Evolutionary conservation across 2,329 filamentous ascomycete genomes (phyloP).

Genomic region (Aspergillus pseudonomiae): DNA sequence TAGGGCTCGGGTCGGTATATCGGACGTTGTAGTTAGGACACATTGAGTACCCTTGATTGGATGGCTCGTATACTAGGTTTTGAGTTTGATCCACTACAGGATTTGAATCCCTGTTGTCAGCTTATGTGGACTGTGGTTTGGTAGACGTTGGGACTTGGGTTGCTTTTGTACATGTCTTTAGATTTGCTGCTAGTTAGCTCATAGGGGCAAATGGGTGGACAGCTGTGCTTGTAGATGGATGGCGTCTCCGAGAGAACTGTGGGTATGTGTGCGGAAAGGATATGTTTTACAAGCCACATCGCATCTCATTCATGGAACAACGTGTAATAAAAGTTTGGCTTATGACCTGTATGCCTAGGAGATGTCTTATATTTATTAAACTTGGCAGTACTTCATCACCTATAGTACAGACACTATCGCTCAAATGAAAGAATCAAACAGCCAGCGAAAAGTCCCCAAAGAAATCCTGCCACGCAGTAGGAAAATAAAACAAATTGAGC

Average conservation of each 20-base stretch:
- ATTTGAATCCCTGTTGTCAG: not conserved
- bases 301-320: not conserved
- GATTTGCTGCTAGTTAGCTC: no score
- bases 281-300: not conserved
- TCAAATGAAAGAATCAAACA: constrained; percentile 15
- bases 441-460: constrained; percentile 48
- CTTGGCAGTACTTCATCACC: not conserved
- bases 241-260: no score
- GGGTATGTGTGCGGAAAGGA: no score
- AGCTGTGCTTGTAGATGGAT: no score
- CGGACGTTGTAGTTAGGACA: not conserved
- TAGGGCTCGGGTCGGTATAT: not conserved
- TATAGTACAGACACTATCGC: not conserved
- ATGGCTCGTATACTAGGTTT: not conserved
- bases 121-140: no score
- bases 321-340: not conserved
- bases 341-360: not conserved
- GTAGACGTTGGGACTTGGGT: no score
- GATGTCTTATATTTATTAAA: not conserved
- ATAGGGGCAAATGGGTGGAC: no score
- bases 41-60: not conserved
- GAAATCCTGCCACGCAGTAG: constrained; percentile 51
- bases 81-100: not conserved
- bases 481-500: constrained; percentile 55
- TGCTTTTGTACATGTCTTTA: no score